Conservation (phyloP, 768 basidiomycete species). For the Termitomyces sp. region DNA sequence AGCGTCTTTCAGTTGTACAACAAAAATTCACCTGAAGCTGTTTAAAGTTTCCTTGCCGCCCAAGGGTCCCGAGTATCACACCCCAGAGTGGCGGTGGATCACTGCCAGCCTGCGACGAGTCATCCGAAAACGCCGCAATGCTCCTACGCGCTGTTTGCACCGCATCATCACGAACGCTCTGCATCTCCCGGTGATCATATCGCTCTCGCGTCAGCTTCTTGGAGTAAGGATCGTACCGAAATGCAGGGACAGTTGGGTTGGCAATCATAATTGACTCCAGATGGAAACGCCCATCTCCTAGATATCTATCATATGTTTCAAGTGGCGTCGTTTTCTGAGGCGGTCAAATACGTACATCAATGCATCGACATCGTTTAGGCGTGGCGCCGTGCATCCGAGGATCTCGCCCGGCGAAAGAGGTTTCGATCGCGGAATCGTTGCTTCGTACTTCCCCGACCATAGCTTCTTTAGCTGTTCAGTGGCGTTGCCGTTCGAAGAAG, state of each 20-base stretch:
- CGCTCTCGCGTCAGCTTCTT: constrained; percentile 93
- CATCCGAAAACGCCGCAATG: constrained; percentile 28
- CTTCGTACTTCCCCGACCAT: constrained; percentile 66
- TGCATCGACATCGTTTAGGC: constrained; percentile 73
- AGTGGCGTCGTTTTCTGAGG: neutral
- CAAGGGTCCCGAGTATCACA: constrained; percentile 89
- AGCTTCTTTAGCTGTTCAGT: constrained; percentile 15
- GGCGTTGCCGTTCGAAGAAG: neutral
- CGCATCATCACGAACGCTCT: constrained; percentile 63
- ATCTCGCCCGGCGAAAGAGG: constrained; percentile 97
- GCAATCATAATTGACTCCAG: constrained; percentile 99
- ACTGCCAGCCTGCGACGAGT: no score
- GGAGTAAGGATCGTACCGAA: constrained; percentile 97
- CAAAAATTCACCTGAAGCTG: constrained; percentile 66
- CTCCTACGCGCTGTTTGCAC: constrained; percentile 69
- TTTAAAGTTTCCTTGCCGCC: constrained; percentile 87
- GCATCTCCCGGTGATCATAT: constrained; percentile 90
- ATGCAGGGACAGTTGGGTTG: constrained; percentile 92
- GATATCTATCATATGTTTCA: constrained; percentile 52
- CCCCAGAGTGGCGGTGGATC: constrained; percentile 62
- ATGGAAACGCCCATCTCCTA: constrained; percentile 98
- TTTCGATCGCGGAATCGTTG: constrained; percentile 77
- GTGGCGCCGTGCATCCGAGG: constrained; percentile 93
- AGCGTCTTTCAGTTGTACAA: neutral
- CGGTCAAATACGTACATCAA: constrained; percentile 58